Conservation (phyloP, 441 rosid genomes). For the Corymbia calophylla region DNA sequence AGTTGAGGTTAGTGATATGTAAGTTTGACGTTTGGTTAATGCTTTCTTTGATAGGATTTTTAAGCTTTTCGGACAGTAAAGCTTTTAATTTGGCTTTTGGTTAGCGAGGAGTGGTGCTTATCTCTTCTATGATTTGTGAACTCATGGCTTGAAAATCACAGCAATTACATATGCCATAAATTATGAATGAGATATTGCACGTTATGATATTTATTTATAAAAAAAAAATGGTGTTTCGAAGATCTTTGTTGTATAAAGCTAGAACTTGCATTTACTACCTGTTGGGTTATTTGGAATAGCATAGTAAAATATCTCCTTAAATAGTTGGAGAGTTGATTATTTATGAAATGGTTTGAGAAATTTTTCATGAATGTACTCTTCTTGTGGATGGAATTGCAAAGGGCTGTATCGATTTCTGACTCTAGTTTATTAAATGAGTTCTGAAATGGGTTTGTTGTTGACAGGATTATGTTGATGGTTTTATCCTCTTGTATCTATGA, state of each 20-base stretch:
- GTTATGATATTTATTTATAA: fast-evolving
- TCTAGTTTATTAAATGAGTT: background rate
- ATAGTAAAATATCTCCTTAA: background rate
- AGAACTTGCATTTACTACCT: fast-evolving
- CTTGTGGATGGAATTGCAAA: background rate
- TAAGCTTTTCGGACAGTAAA: no score
- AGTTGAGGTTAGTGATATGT: background rate
- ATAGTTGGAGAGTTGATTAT: no score
- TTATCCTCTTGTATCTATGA: background rate
- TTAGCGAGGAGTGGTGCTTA: no score
- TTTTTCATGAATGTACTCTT: background rate
- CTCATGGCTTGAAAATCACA: no score
- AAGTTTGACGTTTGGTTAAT: no score
- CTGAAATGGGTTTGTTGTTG: fast-evolving
- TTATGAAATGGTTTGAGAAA: background rate
- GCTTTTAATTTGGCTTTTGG: background rate
- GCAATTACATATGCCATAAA: no score
- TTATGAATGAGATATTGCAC: background rate
- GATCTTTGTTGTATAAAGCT: background rate
- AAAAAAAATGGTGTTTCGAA: background rate
- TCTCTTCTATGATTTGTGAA: background rate
- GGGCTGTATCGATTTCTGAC: fast-evolving
- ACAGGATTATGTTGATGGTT: fast-evolving
- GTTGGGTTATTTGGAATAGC: background rate
- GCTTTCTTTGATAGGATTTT: background rate